These are phyloP conservation scores for Kwoniella shivajii DNA, from an alignment of 1,284 basidiomycete genomes.

Conservation along the genomic window DNA sequence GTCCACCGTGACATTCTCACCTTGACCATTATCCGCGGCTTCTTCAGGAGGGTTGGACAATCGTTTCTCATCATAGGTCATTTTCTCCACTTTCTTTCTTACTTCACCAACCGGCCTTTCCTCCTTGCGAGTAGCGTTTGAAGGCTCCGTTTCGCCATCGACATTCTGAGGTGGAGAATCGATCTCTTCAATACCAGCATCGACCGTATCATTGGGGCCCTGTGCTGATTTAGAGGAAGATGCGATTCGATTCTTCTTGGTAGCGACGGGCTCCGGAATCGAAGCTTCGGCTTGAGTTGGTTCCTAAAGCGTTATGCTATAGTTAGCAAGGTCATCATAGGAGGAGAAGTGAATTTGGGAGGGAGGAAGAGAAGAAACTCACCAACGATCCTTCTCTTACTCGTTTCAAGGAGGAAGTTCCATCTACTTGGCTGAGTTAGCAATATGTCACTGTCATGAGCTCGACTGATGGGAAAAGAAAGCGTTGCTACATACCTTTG, in stretches of 20 bases:
- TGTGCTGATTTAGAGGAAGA: slow-evolving; percentile 5
- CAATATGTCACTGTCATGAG: background rate
- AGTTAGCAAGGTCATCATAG: background rate
- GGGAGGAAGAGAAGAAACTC: no score
- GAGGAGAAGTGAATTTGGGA: background rate
- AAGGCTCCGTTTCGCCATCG: slow-evolving; percentile 7
- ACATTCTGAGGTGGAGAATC: background rate
- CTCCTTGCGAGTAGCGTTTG: slow-evolving; percentile 16
- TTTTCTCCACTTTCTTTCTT: slow-evolving; percentile 47
- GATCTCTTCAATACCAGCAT: slow-evolving; percentile 7
- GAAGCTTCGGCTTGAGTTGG: slow-evolving; percentile 18
- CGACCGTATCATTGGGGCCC: slow-evolving; percentile 11
- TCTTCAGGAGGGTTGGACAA: background rate
- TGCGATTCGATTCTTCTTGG: slow-evolving; percentile 52
- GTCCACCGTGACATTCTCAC: background rate
- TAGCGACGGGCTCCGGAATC: slow-evolving; percentile 21
- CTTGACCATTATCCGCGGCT: slow-evolving; percentile 10
- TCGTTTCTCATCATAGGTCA: slow-evolving; percentile 39
- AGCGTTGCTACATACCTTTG: slow-evolving; percentile 6
- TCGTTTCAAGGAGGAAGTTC: slow-evolving; percentile 41
- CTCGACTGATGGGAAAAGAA: background rate
- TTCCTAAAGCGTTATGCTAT: slow-evolving; percentile 21
- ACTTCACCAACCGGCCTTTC: slow-evolving; percentile 46
- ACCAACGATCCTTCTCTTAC: slow-evolving; percentile 50
- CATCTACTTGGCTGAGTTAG: slow-evolving; percentile 6